Evolutionary conservation across 2,329 filamentous ascomycete genomes (phyloP), one percentile per base, ranked within the genome.

Genomic region (Neofusicoccum kwambonambiense): DNA sequence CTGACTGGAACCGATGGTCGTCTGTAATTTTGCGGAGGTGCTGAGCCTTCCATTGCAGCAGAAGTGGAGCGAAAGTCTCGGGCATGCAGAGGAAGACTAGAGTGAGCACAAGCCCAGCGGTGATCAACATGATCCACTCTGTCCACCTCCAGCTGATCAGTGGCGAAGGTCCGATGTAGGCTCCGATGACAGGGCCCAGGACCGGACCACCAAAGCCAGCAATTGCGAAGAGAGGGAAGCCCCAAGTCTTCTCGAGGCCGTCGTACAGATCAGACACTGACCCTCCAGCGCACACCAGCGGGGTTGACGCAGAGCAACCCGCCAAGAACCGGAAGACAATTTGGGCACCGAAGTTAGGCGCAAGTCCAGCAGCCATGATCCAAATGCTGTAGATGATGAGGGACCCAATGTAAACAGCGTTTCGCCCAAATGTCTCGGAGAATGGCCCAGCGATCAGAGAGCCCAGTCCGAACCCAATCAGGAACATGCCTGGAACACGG

Each of bases 141-240:
- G 74, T 76, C 75, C 75, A 77, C 63, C 75, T 63, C 75, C 75
- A 77, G 2, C 74, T 73, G 4, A 77, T 71, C 49, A 69, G 54
- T 0, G 73, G 74, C 11, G 76, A 76, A 3, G 75, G 67, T 0
- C 73, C 72, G 35, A 77, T 76, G 65, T 75, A 77, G 1, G 73
- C 73, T 12, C 75, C 75, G 0, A 72, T 71, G 13, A 76, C 74
- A 0, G 74, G 73, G 1, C 75, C 72, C 2, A 74, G 73, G 45
- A 77, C 70, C 1, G 79, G 79, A 1, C 79, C 79, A 67, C 70
- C 72, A 58, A 77, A 76, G 3, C 79, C 79, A 0, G 78, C 76
- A 69, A 80, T 81, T 1, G 82, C 80, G 58, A 83, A 84, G 3
- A 84, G 69, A 0, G 83, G 83, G 64, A 86, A 85, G 12, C 78